Conservation (phyloP, 1,139 yeast genomes). For the Saccharomycopsis phalli region DNA sequence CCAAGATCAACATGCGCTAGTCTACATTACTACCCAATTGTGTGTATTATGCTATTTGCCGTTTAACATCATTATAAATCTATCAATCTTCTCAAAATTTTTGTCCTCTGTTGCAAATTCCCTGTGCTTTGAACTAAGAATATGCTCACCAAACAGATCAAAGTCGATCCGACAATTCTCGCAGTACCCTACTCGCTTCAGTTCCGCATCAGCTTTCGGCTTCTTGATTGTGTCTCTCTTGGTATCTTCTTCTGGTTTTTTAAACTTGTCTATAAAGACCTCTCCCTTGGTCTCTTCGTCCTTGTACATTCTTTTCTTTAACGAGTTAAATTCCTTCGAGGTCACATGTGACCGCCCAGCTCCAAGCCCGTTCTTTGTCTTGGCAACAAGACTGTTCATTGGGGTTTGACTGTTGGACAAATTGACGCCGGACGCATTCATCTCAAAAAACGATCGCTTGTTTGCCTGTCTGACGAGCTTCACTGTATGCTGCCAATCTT, state of each 20-base stretch:
- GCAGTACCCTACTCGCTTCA: conserved; percentile 56
- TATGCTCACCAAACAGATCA: conserved; percentile 72
- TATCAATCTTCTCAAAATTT: conserved; percentile 74
- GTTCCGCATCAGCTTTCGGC: conserved; percentile 29
- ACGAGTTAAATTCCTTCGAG: conserved; percentile 53
- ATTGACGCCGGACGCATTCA: conserved; percentile 74
- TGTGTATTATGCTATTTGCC: neutral
- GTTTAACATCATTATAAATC: conserved; percentile 43
- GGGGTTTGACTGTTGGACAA: conserved; percentile 41
- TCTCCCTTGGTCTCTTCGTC: neutral
- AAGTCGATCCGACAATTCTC: conserved; percentile 90
- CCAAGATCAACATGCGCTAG: no score
- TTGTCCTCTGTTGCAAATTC: conserved; percentile 66
- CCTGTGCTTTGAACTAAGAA: conserved; percentile 61
- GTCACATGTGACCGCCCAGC: conserved; percentile 60
- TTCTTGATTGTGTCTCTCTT: conserved; percentile 20
- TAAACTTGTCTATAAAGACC: neutral
- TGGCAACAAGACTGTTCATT: conserved; percentile 27
- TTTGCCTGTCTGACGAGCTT: neutral
- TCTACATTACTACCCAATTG: neutral
- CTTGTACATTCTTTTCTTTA: conserved; percentile 38
- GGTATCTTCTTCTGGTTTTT: conserved; percentile 12
- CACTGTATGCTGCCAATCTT: conserved; percentile 28
- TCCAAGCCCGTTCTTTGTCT: conserved; percentile 56
- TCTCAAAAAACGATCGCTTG: conserved; percentile 43